Evolutionary conservation across 2,329 filamentous ascomycete genomes (phyloP), one percentile per base, ranked within the genome.

Genomic region (Microcyclospora tardicrescens): DNA sequence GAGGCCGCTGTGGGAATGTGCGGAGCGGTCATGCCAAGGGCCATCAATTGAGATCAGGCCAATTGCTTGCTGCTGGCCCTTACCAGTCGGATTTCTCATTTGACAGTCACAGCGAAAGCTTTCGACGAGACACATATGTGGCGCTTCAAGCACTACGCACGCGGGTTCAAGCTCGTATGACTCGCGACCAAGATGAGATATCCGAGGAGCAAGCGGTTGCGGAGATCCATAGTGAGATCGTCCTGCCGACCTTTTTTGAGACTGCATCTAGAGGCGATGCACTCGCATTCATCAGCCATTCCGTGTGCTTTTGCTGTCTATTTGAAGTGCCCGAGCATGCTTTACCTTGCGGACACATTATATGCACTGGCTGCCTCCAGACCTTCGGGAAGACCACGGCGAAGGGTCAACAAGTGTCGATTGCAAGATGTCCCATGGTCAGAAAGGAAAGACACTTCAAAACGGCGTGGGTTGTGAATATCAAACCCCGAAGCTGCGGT

Each of bases 241-340:
- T 40, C n/a, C 16, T 44, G 4, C 28, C 36, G 2, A 16, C 24
- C 1, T 63, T 61, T 44, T 62, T 53, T 40, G 36, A 43, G 3
- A 32, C 41, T 33, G 37, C 34, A 8, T 37, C 36, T 9, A 15
- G 27, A 12, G 41, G 36, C 10, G 34, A 44, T 24, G 29, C 36
- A 13, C 13, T 34, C 16, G 31, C 16, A 12, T 53, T 61, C 39
- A 45, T 55, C 15, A 66, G 57, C 37, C 63, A 68, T 43, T 53
- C 59, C 1, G 56, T 57, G 2, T 69, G 66, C 42, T 65, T 66
- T 34, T 61, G 55, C 30, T 69, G 65, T 39, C 48, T 68, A 5
- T 51, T 60, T n/a, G 54, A 58, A 10, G 43, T 54, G 6, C 57
- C 65, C 1, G 55, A 65, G 40, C 60, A 66, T 43, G 42, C 52